phyloP scores from a whole-genome alignment of 495 filamentous ascomycete genomes.

The Articulospora tetracladia region DNA sequence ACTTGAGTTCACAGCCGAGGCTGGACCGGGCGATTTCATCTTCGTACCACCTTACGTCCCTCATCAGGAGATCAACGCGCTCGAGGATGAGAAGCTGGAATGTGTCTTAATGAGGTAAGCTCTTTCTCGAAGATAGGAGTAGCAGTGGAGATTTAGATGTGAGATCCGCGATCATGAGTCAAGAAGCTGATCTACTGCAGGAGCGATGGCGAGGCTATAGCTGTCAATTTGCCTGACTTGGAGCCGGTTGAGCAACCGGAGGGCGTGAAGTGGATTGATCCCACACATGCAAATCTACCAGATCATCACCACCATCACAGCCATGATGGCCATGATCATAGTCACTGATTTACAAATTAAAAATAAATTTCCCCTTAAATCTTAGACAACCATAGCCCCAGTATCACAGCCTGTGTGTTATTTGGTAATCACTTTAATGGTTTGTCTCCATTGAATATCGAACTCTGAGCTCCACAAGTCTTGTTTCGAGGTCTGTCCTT shows the following conservation, averaged over 20 bases:
- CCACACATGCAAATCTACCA: constrained; percentile 29
- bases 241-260: constrained; percentile 33
- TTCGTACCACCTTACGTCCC: constrained; percentile 35
- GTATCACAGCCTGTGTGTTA: too few relatives aligned
- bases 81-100: constrained; percentile 30
- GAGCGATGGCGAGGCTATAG: constrained; percentile 33
- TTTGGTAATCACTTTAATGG: too few relatives aligned
- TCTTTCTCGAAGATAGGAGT: constrained; percentile 10
- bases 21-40: constrained; percentile 38
- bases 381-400: too few relatives aligned
- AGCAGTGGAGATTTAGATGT: constrained; percentile 32
- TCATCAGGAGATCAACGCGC: constrained; percentile 39
- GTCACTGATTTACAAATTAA: too few relatives aligned
- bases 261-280: constrained; percentile 36
- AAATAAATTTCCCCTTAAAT: too few relatives aligned
- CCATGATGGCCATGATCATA: constrained; percentile 5
- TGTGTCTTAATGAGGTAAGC: constrained; percentile 25
- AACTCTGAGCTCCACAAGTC: too few relatives aligned
- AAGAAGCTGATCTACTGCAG: constrained; percentile 3
- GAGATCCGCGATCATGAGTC: too few relatives aligned
- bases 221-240: constrained; percentile 32
- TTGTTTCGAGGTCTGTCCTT: too few relatives aligned
- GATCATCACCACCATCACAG: constrained; percentile 8
- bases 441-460: too few relatives aligned
- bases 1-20: constrained; percentile 35